These are phyloP conservation scores for Peltaster fructicola DNA, from an alignment of 2,329 filamentous ascomycete genomes.

Conservation along the genomic window DNA sequence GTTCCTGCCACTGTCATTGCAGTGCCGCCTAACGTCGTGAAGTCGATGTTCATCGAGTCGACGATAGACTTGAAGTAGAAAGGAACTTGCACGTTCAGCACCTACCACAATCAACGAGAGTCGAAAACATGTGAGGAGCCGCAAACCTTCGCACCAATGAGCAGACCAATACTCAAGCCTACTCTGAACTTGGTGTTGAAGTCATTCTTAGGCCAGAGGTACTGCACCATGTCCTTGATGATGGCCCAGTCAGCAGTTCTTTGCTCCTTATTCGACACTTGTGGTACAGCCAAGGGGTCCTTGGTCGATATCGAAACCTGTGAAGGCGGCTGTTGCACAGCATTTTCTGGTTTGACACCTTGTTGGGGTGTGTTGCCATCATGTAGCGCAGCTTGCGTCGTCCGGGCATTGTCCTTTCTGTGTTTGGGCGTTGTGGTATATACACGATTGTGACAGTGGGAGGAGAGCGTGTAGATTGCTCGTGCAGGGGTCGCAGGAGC, in stretches of 20 bases:
- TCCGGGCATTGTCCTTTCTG: conserved; percentile 23
- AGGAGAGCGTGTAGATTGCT: no score
- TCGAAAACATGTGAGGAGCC: no score
- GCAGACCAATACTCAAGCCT: conserved; percentile 60
- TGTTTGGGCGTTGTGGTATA: conserved; percentile 27
- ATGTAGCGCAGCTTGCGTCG: no score
- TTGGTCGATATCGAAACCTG: conserved; percentile 19
- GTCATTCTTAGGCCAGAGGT: conserved; percentile 86
- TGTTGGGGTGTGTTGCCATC: conserved; percentile 14
- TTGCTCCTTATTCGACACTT: conserved; percentile 62
- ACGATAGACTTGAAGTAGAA: conserved; percentile 99
- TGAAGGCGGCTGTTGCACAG: conserved; percentile 15
- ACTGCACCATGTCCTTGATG: conserved; percentile 91
- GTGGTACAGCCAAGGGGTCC: conserved; percentile 38
- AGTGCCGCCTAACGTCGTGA: conserved; percentile 70
- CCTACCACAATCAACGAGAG: conserved; percentile 16
- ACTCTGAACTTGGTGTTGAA: conserved; percentile 71
- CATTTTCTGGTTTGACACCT: conserved; percentile 19
- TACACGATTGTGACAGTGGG: no score
- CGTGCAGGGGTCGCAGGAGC: no score
- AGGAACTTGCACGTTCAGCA: conserved; percentile 91
- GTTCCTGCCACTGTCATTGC: conserved; percentile 76
- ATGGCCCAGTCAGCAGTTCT: conserved; percentile 96
- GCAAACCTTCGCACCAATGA: conserved; percentile 68
- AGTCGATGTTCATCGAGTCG: conserved; percentile 93